phyloP scores from a whole-genome alignment of 2,329 filamentous ascomycete genomes.

The Diaporthe amygdali region DNA sequence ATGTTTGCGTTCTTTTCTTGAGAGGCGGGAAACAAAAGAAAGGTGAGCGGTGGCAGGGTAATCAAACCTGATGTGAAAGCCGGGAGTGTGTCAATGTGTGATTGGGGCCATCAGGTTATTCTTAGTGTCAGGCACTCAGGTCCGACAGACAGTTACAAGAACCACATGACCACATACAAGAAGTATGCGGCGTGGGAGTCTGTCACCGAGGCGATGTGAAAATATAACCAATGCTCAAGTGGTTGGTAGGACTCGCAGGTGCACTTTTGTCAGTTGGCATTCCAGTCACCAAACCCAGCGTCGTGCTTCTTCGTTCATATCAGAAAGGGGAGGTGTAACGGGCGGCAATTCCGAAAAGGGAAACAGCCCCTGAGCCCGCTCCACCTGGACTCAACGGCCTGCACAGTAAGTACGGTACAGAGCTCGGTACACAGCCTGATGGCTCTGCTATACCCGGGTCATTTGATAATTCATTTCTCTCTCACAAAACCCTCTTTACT shows the following conservation, averaged over 20 bases:
- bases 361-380: constrained; percentile 16
- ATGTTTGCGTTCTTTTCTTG: neutral
- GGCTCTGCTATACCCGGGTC: neutral
- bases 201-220: neutral
- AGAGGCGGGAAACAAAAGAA: neutral
- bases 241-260: neutral
- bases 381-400: neutral
- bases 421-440: neutral
- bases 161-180: constrained; percentile 1
- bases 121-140: constrained; percentile 19
- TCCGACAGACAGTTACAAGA: constrained; percentile 5
- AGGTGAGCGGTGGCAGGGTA: neutral
- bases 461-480: neutral
- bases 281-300: neutral
- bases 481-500: neutral
- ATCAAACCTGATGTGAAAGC: neutral
- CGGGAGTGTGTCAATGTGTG: neutral
- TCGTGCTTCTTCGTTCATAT: neutral
- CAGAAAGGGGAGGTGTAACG: neutral
- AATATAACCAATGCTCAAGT: neutral
- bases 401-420: neutral
- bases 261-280: neutral
- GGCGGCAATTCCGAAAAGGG: constrained; percentile 14
- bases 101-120: constrained; percentile 20
- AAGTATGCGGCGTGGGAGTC: neutral